These are phyloP conservation scores for Aureobasidium sp. DNA, from an alignment of 2,329 filamentous ascomycete species.

Conservation along the genomic window DNA sequence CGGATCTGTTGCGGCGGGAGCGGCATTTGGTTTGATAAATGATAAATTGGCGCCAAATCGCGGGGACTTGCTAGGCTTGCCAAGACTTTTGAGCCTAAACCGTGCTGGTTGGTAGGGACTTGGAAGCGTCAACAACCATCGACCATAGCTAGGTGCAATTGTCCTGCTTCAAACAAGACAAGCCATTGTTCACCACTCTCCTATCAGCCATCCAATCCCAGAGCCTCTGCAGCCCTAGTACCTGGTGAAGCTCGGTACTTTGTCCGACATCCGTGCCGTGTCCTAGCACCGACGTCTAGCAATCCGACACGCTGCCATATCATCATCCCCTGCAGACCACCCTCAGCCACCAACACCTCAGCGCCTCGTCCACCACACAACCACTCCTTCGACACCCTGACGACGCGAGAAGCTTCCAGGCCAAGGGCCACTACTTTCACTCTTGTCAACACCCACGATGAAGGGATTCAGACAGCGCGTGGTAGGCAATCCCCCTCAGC, in stretches of 20 bases:
- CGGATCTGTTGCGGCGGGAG: not conserved
- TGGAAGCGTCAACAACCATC: not conserved
- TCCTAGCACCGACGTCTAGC: not conserved
- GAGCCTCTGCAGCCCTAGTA: not conserved
- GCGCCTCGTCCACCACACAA: not conserved
- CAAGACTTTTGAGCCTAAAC: not conserved
- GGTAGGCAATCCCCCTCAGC: slow-evolving; percentile 50
- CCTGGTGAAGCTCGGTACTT: not conserved
- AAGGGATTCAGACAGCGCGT: slow-evolving; percentile 97
- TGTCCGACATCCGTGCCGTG: not conserved
- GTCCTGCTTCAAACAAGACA: not conserved
- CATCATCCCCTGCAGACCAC: slow-evolving; percentile 7
- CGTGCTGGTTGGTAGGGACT: not conserved
- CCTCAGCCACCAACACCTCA: not conserved
- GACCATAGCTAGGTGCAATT: not conserved
- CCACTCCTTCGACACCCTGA: slow-evolving; percentile 4
- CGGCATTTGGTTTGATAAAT: too few relatives aligned
- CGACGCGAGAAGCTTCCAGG: not conserved
- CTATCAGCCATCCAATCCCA: not conserved
- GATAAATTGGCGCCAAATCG: too few relatives aligned
- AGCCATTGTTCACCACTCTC: slow-evolving; percentile 6
- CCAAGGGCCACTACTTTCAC: not conserved
- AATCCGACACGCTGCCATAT: not conserved
- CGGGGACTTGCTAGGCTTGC: too few relatives aligned
- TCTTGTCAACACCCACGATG: slow-evolving; percentile 46